Base-by-base conservation (phyloP, 306 rosid genomes). In the Castanea sativa region DNA sequence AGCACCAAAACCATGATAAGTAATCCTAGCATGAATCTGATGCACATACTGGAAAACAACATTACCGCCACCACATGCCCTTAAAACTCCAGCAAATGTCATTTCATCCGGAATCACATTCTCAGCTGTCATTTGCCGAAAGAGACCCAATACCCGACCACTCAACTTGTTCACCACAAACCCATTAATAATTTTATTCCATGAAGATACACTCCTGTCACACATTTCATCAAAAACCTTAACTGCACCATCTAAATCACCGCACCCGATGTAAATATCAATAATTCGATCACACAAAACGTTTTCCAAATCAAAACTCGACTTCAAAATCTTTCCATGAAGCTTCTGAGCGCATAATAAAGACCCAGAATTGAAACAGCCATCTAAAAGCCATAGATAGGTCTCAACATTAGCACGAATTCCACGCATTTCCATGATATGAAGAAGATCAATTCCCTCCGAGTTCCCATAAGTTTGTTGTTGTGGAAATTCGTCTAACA, bases 401-500 rank as follows among this genome's bases (percentile, higher is more conserved):
- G 95, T 91, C 79, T 86, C 94, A 60, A 77, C 82, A 88, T 93
- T 93, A 14, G 97, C 89, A 63, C 86, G 93, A 84, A 91, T 65
- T 33, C 93, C 91, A 19, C 85, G 93, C 19, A 74, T 79, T 83
- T 88, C 93, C 98, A 87, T 90, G 32, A 86, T 78, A 84, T 83
- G 88, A 87, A 90, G 77, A 80, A 90, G 78, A 56, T 84, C 89
- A 56, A 82, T 55, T 32, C 82, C 94, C 73, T 81, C 52, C 23
- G 87, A 72, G 70, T 55, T 76, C 30, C 74, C 69, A 67, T 77
- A 88, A 77, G 52, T 75, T 75, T 76, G 73, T 59, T 80, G 78
- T 68, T 73, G 76, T 0, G 79, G 75, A 79, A 59, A 15, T 45
- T 82, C 86, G 23, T 83, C 83, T 45, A 76, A 57, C 14, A 77